Conservation (phyloP, 1,284 basidiomycete genomes). For the Rhizoctonia solani region DNA sequence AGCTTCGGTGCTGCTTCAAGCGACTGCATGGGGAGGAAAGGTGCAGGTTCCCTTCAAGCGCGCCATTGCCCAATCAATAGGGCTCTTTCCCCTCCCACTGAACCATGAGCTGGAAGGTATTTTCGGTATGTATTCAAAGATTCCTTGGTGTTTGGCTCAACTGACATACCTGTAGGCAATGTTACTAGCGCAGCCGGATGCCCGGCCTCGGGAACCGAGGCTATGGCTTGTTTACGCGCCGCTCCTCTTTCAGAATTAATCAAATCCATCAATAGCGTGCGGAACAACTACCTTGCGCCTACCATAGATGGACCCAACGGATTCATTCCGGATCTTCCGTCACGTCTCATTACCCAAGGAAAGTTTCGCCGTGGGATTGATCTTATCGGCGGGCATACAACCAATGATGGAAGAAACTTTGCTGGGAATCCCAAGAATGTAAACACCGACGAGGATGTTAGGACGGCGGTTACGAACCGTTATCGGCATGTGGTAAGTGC, state of each 20-base stretch:
- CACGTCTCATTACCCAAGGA: conserved; percentile 48
- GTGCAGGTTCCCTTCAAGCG: conserved; percentile 26
- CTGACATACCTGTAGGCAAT: conserved; percentile 42
- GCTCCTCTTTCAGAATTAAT: conserved; percentile 45
- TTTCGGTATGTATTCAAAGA: conserved; percentile 44
- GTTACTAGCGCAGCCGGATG: conserved; percentile 48
- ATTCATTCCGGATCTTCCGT: conserved; percentile 52
- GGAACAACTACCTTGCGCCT: conserved; percentile 47
- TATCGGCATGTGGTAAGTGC: conserved; percentile 50
- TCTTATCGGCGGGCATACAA: conserved; percentile 53
- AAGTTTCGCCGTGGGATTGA: conserved; percentile 49
- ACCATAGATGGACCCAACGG: conserved; percentile 48
- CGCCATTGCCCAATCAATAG: conserved; percentile 46
- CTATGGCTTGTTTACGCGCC: conserved; percentile 49
- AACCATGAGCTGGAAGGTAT: conserved; percentile 44
- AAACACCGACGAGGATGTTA: conserved; percentile 50
- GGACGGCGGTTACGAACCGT: conserved; percentile 47
- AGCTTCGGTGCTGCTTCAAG: conserved; percentile 33
- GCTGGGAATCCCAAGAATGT: conserved; percentile 50
- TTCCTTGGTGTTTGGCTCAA: background rate
- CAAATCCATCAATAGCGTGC: conserved; percentile 46
- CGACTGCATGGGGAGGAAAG: conserved; percentile 32
- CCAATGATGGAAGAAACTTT: conserved; percentile 52
- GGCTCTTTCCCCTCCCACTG: conserved; percentile 49
- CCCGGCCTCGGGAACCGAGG: conserved; percentile 42